Base-by-base conservation (phyloP, 1,139 yeast species). In the Meyerozyma athensensis region DNA sequence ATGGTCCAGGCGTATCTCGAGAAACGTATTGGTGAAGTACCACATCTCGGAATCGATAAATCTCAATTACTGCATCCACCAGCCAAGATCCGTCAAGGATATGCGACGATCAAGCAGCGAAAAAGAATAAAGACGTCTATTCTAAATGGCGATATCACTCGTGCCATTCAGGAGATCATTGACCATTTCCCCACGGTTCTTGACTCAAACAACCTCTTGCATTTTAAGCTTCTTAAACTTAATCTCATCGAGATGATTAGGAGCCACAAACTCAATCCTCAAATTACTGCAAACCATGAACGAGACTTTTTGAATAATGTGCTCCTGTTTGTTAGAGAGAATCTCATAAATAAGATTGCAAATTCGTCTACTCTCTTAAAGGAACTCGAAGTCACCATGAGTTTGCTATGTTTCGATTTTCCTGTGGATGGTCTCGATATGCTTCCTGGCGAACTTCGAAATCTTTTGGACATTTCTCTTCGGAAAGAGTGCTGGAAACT, bases 371-470 rank as follows among this genome's bases (percentile, higher is more conserved):
- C 63, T 53, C 44, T 80, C 61, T 52, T 81, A 58, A 74, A 76
- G 43, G 86, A 82, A 46, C 61, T 83, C 43, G 90, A 83, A 50
- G 61, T 79, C 24, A 77, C 86, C 7, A 81, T 83, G 86, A 80
- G 87, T 38, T 63, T 79, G 37, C 61, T 83, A 22, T 79, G 85
- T 47, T 78, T 79, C 46, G 63, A 58, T 36, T 68, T 69, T 46
- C 74, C 68, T 42, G 41, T 56, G 5, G 55, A 54, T 19, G 53
- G 61, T 17, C 52, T 63, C 4, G 62, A 59, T 24, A 66, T 64
- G 16, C 53, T 81, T 28, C 89, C 89, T 0, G 63, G 63, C 19
- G 77, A 72, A 43, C 57, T 81, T 44, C 60, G 71, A 32, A 58
- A 62, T 19, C 53, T 81, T 23, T 72, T 81, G 47, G 74, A 81